Conservation (phyloP, 163 green algal genomes). For the Scenedesmus sp. region DNA sequence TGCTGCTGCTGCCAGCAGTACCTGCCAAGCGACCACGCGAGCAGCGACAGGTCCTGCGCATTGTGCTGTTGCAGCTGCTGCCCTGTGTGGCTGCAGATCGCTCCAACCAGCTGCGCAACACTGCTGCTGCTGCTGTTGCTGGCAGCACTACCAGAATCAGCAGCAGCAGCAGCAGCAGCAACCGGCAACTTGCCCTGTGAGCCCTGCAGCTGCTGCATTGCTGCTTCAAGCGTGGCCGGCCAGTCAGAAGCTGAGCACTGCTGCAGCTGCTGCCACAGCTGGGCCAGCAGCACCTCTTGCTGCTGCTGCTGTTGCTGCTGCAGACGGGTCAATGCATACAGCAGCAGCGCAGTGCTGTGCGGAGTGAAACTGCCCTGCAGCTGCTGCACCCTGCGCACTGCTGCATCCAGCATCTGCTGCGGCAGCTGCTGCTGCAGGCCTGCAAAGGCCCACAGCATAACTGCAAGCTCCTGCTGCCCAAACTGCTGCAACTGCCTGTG, state of each 20-base stretch:
- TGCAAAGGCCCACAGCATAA: background rate
- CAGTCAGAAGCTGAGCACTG: background rate
- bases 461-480: constrained; percentile 27
- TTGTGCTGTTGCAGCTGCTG: constrained; percentile 9
- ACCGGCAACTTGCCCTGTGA: background rate
- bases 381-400: background rate
- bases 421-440: background rate
- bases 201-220: background rate
- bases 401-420: background rate
- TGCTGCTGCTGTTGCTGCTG: constrained; percentile 15
- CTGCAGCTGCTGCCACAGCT: constrained; percentile 2
- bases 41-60: constrained; percentile 29
- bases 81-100: background rate
- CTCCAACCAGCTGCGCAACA: background rate
- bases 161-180: background rate
- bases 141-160: background rate
- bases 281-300: background rate
- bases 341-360: constrained; percentile 20
- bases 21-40: constrained; percentile 13
- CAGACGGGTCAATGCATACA: background rate
- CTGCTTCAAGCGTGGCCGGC: background rate
- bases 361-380: background rate
- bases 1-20: constrained; percentile 27
- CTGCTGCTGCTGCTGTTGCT: background rate
- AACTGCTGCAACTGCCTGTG: constrained; percentile 13